These are phyloP conservation scores for Paraglomus occultum DNA, from an alignment of 192 early-diverging fungal species.

Conservation along the genomic window DNA sequence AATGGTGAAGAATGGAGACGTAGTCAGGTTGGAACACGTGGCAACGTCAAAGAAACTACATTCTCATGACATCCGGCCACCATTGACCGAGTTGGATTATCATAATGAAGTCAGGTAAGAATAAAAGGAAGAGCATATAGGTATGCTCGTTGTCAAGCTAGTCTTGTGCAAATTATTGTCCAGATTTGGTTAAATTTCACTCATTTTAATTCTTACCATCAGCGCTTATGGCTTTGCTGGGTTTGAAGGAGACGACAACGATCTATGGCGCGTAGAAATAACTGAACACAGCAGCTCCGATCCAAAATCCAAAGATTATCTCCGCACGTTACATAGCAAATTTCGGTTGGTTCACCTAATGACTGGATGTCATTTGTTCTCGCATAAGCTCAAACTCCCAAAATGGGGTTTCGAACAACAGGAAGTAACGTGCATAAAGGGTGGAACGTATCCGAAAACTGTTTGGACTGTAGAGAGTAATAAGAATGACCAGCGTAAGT, in stretches of 20 bases:
- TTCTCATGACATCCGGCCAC: conserved; percentile 68
- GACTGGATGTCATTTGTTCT: conserved; percentile 80
- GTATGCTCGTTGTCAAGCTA: too few species aligned
- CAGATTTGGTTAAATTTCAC: neutral
- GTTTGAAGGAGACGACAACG: conserved; percentile 86
- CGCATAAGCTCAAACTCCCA: conserved; percentile 77
- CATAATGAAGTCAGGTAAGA: conserved; percentile 69
- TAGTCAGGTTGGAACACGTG: conserved; percentile 73
- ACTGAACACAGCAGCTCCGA: conserved; percentile 51
- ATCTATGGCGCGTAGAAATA: conserved; percentile 87
- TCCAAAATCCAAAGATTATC: conserved; percentile 45
- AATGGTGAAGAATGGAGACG: conserved; percentile 65
- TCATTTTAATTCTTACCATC: neutral
- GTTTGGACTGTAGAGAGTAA: conserved; percentile 80
- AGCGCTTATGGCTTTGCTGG: conserved; percentile 67
- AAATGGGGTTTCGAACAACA: conserved; percentile 92
- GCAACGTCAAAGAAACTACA: conserved; percentile 64
- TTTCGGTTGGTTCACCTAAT: conserved; percentile 75
- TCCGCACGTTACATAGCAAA: conserved; percentile 63
- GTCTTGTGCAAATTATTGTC: too few species aligned
- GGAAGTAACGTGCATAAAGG: conserved; percentile 93
- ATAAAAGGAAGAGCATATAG: too few species aligned
- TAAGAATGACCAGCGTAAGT: conserved; percentile 43
- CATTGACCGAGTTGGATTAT: conserved; percentile 67
- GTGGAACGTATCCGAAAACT: conserved; percentile 62